Conservation (phyloP, 768 basidiomycete species). For the Tylopilus sp. region DNA sequence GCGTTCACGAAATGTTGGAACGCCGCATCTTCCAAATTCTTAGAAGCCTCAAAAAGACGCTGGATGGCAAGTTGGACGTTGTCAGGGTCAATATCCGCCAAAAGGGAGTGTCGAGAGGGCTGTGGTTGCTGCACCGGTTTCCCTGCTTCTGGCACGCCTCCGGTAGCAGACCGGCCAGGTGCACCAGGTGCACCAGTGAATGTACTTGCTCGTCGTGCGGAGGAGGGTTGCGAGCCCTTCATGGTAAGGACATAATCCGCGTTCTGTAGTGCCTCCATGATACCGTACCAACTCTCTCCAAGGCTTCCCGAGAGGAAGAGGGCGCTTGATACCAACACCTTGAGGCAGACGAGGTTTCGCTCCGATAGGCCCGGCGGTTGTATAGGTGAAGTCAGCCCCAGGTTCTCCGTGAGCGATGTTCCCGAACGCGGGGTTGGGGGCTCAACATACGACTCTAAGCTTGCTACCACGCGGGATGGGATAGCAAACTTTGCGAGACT, state of each 20-base stretch:
- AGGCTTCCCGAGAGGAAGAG: constrained; percentile 81
- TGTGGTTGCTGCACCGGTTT: constrained; percentile 21
- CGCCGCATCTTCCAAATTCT: constrained; percentile 76
- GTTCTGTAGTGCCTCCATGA: constrained; percentile 90
- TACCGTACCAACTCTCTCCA: constrained; percentile 88
- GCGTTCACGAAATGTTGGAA: constrained; percentile 77
- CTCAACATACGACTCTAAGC: constrained; percentile 60
- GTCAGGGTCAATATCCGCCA: constrained; percentile 73
- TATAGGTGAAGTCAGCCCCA: constrained; percentile 51
- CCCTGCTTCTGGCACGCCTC: constrained; percentile 10
- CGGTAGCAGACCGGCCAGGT: constrained; percentile 33
- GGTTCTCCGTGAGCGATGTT: constrained; percentile 57
- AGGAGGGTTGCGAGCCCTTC: constrained; percentile 42
- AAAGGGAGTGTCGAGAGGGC: constrained; percentile 50
- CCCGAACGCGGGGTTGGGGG: constrained; percentile 60
- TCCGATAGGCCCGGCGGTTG: constrained; percentile 78
- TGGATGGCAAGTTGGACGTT: constrained; percentile 73
- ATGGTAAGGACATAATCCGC: constrained; percentile 86
- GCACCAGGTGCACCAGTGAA: constrained; percentile 33
- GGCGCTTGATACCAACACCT: constrained; percentile 73
- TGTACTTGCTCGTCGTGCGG: constrained; percentile 32
- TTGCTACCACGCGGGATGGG: constrained; percentile 85
- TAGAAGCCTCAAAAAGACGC: constrained; percentile 81
- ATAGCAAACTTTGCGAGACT: constrained; percentile 89
- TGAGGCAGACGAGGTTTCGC: constrained; percentile 87